Evolutionary conservation across 352 stramenopile species (phyloP).

Genomic region (Achlya hypogyna): DNA sequence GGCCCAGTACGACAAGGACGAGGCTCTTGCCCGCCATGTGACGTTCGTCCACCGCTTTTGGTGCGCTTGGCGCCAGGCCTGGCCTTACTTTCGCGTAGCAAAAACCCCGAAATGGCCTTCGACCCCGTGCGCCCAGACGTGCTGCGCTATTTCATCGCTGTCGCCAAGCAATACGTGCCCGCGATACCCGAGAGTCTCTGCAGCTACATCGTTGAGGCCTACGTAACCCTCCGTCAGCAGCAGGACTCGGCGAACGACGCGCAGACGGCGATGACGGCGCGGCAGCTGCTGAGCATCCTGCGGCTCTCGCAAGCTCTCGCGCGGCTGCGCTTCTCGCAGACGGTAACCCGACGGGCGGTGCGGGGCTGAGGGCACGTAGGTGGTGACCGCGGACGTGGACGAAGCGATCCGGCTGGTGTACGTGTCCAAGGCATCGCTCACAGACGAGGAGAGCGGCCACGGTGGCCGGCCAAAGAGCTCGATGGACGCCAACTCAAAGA

Average conservation of each 20-base stretch:
- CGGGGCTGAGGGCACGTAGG: no score
- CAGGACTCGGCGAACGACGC: conserved; percentile 79
- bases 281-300: conserved; percentile 98
- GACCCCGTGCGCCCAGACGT: conserved; percentile 88
- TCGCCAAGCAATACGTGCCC: conserved; percentile 80
- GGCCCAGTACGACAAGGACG: conserved; percentile 89
- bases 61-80: not conserved
- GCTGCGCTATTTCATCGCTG: conserved; percentile 81
- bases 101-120: conserved; percentile 88
- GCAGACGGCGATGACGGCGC: conserved; percentile 97
- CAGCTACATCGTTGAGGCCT: conserved; percentile 98
- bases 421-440: conserved; percentile 94
- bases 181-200: conserved; percentile 89
- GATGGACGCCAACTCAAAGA: conserved; percentile 90
- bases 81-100: conserved; percentile 21
- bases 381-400: conserved; percentile 96
- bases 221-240: conserved; percentile 94
- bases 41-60: conserved; percentile 88
- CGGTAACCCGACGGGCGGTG: no score
- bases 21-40: conserved; percentile 86
- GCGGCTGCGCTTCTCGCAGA: conserved; percentile 91
- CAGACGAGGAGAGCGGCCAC: conserved; percentile 55
- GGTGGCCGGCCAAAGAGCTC: conserved; percentile 28
- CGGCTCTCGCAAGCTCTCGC: conserved; percentile 95
- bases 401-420: conserved; percentile 96